Base-by-base conservation (phyloP, 306 rosid species). In the Gynostemma pentaphyllum region DNA sequence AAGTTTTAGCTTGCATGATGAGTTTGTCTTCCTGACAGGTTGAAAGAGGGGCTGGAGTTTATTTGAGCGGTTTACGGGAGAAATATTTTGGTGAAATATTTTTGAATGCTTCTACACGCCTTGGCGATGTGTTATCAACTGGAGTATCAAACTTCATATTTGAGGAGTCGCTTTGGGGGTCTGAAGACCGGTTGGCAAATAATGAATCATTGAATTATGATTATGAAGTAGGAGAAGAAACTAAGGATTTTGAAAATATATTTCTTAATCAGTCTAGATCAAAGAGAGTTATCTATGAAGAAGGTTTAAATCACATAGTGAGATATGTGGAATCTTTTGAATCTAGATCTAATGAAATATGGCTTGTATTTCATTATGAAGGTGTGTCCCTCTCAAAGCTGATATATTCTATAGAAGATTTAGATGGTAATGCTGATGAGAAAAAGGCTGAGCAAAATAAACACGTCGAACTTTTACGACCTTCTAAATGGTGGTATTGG, bases 401-500 rank as follows among this genome's bases (percentile, higher is more conserved):
- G 70, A 36, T 91, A 73, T 88, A 91, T 79, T 70, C 88, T 16
- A 81, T 74, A 61, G 89, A 88, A 70, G 95, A 85, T 64, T 68
- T 62, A 54, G 56, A 74, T 37, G 63, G 34, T 30, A 51, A 74
- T 60, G 49, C 76, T 9, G 85, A 72, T 53, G 82, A 76, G 49
- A 83, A 77, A 73, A 77, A 47, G 55, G 64, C 48, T 75, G 89
- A 82, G 65, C 72, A 83, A 5, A 80, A 13, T 54, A 79, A 85
- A 66, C 82, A 75, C 67, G 81, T 72, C 52, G 92, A 75, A 72
- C 79, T 91, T 40, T 68, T 91, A 34, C 85, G 52, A 45, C 95
- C 95, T 66, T 91, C 98, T 21, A 88, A 91, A 67, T 91, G 98
- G 96, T 91, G 96, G 98, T 95, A 81, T 76, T 88, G 98, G 96